A percentile compares a stretch with the other conserved stretches of the same genome.
These are phyloP conservation scores for Citeromyces nyonsensis DNA, from an alignment of 805 yeast species.

Conservation along the genomic window DNA sequence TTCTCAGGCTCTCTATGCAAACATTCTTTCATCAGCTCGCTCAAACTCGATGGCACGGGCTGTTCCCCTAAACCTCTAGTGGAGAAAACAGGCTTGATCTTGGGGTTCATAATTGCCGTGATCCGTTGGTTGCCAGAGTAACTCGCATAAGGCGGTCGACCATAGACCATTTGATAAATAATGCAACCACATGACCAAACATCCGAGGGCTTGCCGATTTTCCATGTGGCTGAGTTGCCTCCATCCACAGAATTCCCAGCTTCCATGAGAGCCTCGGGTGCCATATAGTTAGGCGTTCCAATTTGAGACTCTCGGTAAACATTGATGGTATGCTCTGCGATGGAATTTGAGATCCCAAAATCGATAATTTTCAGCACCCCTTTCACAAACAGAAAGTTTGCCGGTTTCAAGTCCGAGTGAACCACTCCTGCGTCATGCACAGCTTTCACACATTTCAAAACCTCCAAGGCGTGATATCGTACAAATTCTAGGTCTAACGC, in stretches of 20 bases:
- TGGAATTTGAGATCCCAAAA: conserved; percentile 91
- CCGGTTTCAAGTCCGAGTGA: conserved; percentile 33
- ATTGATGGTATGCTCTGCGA: conserved; percentile 84
- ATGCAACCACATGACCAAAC: conserved; percentile 98
- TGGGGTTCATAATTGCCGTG: conserved; percentile 77
- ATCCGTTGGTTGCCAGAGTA: conserved; percentile 66
- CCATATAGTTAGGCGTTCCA: conserved; percentile 97
- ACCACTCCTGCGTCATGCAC: conserved; percentile 84
- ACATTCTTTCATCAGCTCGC: conserved; percentile 62
- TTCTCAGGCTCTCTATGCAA: conserved; percentile 52
- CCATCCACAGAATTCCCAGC: conserved; percentile 11
- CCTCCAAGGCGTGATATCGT: conserved; percentile 62
- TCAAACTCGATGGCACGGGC: conserved; percentile 50
- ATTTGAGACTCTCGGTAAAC: conserved; percentile 81
- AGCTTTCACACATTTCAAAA: conserved; percentile 68
- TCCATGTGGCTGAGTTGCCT: conserved; percentile 28
- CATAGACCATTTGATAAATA: conserved; percentile 88
- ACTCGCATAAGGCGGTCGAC: conserved; percentile 78
- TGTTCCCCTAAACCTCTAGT: conserved; percentile 41
- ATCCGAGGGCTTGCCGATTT: conserved; percentile 89
- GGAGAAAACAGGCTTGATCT: conserved; percentile 55
- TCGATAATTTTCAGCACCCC: conserved; percentile 83
- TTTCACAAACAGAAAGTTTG: conserved; percentile 63
- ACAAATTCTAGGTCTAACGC: conserved; percentile 63
- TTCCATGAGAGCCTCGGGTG: conserved; percentile 85